Conservation (phyloP, 495 filamentous ascomycete species). For the Aspergillus cavernicola region DNA sequence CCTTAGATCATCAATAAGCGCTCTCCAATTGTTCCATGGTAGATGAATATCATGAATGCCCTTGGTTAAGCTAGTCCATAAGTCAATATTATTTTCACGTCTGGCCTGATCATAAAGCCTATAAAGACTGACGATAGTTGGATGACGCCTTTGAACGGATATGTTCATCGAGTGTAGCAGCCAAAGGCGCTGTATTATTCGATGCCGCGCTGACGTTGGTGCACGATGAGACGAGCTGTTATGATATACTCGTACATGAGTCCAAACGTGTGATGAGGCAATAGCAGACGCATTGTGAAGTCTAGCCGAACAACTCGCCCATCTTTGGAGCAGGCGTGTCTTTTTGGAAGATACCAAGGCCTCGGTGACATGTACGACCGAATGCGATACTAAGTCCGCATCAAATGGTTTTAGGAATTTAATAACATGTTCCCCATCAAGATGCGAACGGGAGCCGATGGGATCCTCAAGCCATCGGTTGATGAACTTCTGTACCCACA, state of each 20-base stretch:
- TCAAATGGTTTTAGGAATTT: slow-evolving; percentile 23
- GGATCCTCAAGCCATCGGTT: slow-evolving; percentile 23
- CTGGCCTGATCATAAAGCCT: slow-evolving; percentile 29
- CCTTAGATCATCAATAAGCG: slow-evolving; percentile 28
- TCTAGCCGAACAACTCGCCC: slow-evolving; percentile 29
- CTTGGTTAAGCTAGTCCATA: slow-evolving; percentile 29
- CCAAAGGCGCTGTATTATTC: slow-evolving; percentile 39
- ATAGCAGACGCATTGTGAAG: slow-evolving; percentile 21
- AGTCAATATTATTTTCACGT: slow-evolving; percentile 11
- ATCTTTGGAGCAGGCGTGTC: slow-evolving; percentile 23
- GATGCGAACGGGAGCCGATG: background rate
- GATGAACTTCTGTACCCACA: slow-evolving; percentile 30
- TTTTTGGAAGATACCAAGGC: slow-evolving; percentile 20
- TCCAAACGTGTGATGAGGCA: slow-evolving; percentile 27
- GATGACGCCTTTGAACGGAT: slow-evolving; percentile 20
- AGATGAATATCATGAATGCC: slow-evolving; percentile 31
- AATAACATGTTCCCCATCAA: slow-evolving; percentile 8
- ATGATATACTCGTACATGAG: slow-evolving; percentile 11
- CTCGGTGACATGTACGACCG: slow-evolving; percentile 36
- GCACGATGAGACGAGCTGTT: background rate
- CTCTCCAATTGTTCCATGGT: slow-evolving; percentile 31
- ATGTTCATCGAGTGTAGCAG: slow-evolving; percentile 28
- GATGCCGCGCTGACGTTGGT: slow-evolving; percentile 19
- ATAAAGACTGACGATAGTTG: slow-evolving; percentile 26
- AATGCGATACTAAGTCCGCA: slow-evolving; percentile 22